Evolutionary conservation across 2,329 filamentous ascomycete genomes (phyloP).

Genomic region (Xylariales sp.): DNA sequence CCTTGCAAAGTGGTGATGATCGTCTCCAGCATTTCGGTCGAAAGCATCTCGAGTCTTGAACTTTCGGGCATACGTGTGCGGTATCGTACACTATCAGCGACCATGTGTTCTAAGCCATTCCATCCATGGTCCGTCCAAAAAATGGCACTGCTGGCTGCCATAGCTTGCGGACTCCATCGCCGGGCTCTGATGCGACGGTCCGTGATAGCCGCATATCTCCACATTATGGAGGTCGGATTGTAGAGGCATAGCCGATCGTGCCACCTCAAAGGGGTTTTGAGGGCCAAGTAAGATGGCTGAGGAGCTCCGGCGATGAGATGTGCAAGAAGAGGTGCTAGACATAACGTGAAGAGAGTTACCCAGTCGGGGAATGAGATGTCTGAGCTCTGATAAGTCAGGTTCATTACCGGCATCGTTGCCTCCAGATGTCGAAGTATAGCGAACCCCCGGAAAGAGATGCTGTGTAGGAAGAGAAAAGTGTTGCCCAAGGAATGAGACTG

Average conservation of each 20-base stretch:
- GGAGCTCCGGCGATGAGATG: constrained; percentile 25
- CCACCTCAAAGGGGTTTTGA: constrained; percentile 20
- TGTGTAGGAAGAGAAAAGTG: too few relatives aligned
- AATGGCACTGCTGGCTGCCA: constrained; percentile 28
- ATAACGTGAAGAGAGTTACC: constrained; percentile 25
- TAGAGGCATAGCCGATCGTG: constrained; percentile 25
- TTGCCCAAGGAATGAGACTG: too few relatives aligned
- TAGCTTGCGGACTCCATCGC: constrained; percentile 21
- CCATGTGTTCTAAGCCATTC: constrained; percentile 28
- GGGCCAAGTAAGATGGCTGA: constrained; percentile 15
- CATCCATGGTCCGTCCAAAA: constrained; percentile 30
- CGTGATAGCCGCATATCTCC: constrained; percentile 29
- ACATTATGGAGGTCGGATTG: constrained; percentile 33
- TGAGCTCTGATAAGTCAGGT: constrained; percentile 11
- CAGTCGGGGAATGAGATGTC: constrained; percentile 22
- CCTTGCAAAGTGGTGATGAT: constrained; percentile 21
- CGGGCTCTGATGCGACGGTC: constrained; percentile 27
- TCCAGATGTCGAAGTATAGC: too few relatives aligned
- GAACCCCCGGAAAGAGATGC: too few relatives aligned
- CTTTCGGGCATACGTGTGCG: constrained; percentile 15
- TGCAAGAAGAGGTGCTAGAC: constrained; percentile 26
- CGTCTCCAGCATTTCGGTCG: constrained; percentile 17
- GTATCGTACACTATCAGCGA: constrained; percentile 10
- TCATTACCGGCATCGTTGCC: too few relatives aligned
- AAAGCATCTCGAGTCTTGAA: constrained; percentile 11